Conservation (phyloP, 129 eudicot species). For the Gnaphalium uliginosum region DNA sequence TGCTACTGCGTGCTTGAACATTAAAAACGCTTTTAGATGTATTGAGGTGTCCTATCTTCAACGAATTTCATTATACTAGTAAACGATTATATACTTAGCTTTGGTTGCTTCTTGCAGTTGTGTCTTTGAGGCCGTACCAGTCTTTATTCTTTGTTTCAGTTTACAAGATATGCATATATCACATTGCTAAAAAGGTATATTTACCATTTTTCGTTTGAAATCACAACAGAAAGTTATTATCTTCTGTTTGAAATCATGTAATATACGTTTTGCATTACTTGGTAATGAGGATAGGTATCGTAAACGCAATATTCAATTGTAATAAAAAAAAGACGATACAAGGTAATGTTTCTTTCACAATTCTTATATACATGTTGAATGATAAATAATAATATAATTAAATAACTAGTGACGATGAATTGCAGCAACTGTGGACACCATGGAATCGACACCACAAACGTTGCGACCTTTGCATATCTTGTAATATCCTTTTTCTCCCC, state of each 20-base stretch:
- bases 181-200: too few species aligned
- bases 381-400: background rate
- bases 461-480: conserved; percentile 77
- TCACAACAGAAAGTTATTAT: background rate
- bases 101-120: background rate
- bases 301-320: conserved; percentile 10
- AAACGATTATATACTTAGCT: background rate
- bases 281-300: conserved; percentile 49
- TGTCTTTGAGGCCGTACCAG: background rate
- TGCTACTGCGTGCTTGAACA: background rate
- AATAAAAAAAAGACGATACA: background rate
- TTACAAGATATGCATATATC: background rate
- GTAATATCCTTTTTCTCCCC: conserved; percentile 88
- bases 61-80: too few species aligned
- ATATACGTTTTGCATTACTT: conserved; percentile 16
- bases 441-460: conserved; percentile 75
- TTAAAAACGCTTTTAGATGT: background rate
- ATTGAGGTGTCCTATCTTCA: background rate
- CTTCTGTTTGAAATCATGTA: background rate
- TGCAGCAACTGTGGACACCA: conserved; percentile 85
- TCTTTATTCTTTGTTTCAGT: background rate
- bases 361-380: conserved; percentile 16
- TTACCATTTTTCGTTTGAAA: too few species aligned
- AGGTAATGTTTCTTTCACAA: background rate
- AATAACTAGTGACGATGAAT: conserved; percentile 33